Base-by-base conservation (phyloP, 495 filamentous ascomycete species). In the Aspergillus diversus region DNA sequence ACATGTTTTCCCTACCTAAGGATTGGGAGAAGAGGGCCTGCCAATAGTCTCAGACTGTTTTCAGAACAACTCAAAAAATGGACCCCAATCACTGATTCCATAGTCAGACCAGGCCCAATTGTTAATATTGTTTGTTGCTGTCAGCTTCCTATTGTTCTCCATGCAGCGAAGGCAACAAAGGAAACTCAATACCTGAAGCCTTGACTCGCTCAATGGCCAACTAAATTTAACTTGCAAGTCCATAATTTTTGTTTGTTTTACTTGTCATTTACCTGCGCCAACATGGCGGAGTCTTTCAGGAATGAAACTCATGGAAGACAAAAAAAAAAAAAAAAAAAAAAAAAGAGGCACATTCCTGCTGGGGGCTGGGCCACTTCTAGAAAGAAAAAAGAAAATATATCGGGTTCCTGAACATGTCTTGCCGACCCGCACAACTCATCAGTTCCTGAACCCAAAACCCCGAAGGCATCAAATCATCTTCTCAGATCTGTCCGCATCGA, bases 391-490 rank as follows among this genome's bases (percentile, higher is more conserved):
- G 21, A 27, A 54, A 27, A 27, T 27, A 27, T 27, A 27, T 27
- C 21, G 21, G 21, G 21, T 54, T 54, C 51, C 51, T 15, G 13
- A 54, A 54, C 51, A n/a, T 50, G 33, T 54, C 51, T 54, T 15
- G 9, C 9, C 12, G 27, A 34, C 33, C 51, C 51, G 34, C n/a
- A 27, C 6, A 55, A 12, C 51, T 37, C 37, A 48, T 4, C 37
- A 27, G 31, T 32, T 16, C 55, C 55, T 33, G 55, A 57, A 27
- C 39, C 7, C 16, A 42, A 32, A 21, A 6, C 17, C 16, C 54
- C 49, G 57, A 51, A 65, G 63, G 8, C 57, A 55, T 55, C 63
- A 47, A 51, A 33, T 13, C 17, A 54, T 54, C 13, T 11, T 5
- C 27, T 54, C 21, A 0, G 8, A 34, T 15, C 13, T 3, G 33